Evolutionary conservation across 345 rosid genomes (phyloP).

Genomic region (Streptanthus diversifolius): DNA sequence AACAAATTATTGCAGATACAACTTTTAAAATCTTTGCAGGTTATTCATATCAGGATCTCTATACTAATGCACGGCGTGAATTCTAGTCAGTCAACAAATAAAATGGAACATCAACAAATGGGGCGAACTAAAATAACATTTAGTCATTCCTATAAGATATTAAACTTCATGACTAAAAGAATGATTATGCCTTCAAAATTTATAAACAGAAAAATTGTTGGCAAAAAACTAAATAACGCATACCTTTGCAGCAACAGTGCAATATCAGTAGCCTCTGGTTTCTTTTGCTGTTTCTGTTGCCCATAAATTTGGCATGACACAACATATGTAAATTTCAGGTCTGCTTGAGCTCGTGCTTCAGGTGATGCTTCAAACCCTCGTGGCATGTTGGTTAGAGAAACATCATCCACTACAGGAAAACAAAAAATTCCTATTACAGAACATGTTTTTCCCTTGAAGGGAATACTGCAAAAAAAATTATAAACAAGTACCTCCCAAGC

Average conservation of each 20-base stretch:
- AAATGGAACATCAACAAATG: neutral
- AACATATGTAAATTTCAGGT: conserved; percentile 93
- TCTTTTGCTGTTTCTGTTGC: conserved; percentile 85
- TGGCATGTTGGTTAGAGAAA: conserved; percentile 44
- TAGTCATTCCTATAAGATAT: conserved; percentile 5
- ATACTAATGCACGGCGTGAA: neutral
- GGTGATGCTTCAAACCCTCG: conserved; percentile 78
- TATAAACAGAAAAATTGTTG: conserved; percentile 4
- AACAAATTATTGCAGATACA: neutral
- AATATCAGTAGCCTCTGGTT: conserved; percentile 89
- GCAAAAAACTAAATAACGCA: neutral
- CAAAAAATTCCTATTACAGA: conserved; percentile 27
- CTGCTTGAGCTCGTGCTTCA: conserved; percentile 92
- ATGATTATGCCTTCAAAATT: conserved; percentile 1
- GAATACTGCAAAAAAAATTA: neutral
- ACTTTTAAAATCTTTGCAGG: neutral
- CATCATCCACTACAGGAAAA: conserved; percentile 48
- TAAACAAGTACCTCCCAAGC: conserved; percentile 60
- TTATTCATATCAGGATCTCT: neutral
- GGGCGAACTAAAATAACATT: conserved; percentile 8
- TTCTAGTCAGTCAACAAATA: neutral
- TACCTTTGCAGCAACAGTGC: conserved; percentile 86
- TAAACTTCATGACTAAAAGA: conserved; percentile 9
- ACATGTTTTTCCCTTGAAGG: neutral
- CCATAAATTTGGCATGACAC: conserved; percentile 99